Evolutionary conservation across 306 rosid genomes (phyloP), one percentile per base, ranked within the genome.

Genomic region (Ormosia semicastrata): DNA sequence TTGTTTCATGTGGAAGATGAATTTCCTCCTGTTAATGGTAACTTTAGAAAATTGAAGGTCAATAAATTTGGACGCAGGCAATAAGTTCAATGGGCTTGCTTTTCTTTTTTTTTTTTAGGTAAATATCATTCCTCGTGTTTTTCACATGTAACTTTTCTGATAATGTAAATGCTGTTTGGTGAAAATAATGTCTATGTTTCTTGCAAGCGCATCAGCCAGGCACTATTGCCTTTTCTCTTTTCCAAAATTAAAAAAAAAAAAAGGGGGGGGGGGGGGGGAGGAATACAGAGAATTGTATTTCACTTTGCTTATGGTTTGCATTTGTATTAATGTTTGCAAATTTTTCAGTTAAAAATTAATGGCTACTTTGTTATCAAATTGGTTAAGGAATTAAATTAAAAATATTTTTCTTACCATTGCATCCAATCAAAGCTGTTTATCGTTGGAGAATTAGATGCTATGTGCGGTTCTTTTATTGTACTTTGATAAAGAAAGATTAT

Each of bases 1-100:
- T 3, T 36, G 37, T 75, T 78, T 77, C 17, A 7, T 29, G 73
- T 52, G 6, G 71, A 83, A 81, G 76, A 53, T 14, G 64, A 81
- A 30, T 17, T 52, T 17, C 43, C 34, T 66, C 40, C 37, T 13
- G 54, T 1, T 24, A 29, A 37, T 39, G 78, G 85, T 11, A 67
- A 80, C 69, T 77, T 47, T 8, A 73, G 66, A 80, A 74, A 14
- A 64, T 50, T 11, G 15, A 68, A 52, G 47, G 47, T 18, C 78
- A 74, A 29, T 54, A 75, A 69, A 59, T 58, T 68, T 6, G 9
- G 69, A 52, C 8, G 5, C 17, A 56, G 36, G 36, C 13, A 59
- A 36, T 58, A 39, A 64, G 47, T 17, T 58, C 8, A 4, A 6
- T 34, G 12, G 10, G 10, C 50, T 37, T 46, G 83, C 8, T 62